Conservation (phyloP, 192 early-diverging fungal species). For the Chytriomyces confervae region DNA sequence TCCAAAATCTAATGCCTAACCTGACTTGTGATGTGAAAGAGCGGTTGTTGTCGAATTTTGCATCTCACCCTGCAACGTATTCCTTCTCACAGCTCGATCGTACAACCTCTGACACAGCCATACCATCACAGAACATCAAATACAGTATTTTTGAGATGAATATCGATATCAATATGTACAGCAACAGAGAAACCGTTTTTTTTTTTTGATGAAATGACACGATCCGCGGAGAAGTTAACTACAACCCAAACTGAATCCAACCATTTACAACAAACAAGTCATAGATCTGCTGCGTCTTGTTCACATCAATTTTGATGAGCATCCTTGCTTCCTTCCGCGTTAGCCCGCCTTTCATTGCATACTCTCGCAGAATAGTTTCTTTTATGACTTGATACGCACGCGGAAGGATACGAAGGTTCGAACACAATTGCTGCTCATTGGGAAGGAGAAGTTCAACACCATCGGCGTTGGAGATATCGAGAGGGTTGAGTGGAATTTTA, state of each 20-base stretch:
- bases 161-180: too few species aligned
- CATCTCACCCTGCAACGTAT: too few species aligned
- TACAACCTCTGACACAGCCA: too few species aligned
- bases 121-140: too few species aligned
- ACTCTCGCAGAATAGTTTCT: constrained; percentile 85
- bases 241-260: constrained; percentile 69
- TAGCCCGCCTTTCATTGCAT: constrained; percentile 75
- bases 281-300: constrained; percentile 85
- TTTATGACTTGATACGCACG: constrained; percentile 92
- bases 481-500: constrained; percentile 42
- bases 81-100: too few species aligned
- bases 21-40: too few species aligned
- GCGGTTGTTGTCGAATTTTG: too few species aligned
- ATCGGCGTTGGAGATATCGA: constrained; percentile 83
- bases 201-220: too few species aligned
- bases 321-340: constrained; percentile 78
- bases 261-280: constrained; percentile 94
- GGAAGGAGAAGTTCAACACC: constrained; percentile 83
- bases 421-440: constrained; percentile 83
- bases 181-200: too few species aligned
- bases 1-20: too few species aligned
- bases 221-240: too few species aligned
- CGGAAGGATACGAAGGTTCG: constrained; percentile 82
- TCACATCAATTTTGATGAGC: constrained; percentile 91
- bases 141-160: too few species aligned